Evolutionary conservation across 345 rosid genomes (phyloP).

Genomic region (Euclidium syriacum): DNA sequence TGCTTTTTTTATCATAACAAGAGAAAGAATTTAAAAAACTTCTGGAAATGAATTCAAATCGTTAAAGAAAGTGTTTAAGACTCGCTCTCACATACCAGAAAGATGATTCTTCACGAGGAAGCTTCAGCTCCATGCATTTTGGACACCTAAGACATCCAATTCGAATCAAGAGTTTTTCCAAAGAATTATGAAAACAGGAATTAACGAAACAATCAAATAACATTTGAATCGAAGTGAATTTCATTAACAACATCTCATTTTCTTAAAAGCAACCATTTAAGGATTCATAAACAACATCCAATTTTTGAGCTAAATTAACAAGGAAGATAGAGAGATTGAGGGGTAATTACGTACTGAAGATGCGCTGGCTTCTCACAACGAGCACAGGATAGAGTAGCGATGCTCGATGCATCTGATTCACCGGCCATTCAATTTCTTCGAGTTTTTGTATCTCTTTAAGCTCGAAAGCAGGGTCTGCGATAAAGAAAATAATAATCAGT

Average conservation of each 20-base stretch:
- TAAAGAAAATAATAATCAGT: neutral
- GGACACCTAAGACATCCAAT: constrained; percentile 58
- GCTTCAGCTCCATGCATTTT: constrained; percentile 79
- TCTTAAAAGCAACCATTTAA: neutral
- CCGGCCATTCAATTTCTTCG: constrained; percentile 22
- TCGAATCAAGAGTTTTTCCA: neutral
- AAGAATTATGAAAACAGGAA: neutral
- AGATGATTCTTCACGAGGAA: constrained; percentile 88
- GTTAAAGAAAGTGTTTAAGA: neutral
- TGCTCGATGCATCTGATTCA: constrained; percentile 27
- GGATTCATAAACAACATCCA: neutral
- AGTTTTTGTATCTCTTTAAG: constrained; percentile 1
- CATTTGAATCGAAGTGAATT: neutral
- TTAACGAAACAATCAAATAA: neutral
- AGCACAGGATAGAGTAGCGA: constrained; percentile 27
- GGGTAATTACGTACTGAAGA: constrained; percentile 36
- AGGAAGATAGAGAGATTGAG: neutral
- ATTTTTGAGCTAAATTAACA: neutral
- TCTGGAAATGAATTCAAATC: neutral
- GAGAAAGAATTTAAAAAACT: constrained; percentile 4
- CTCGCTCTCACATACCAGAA: constrained; percentile 57
- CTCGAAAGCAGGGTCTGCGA: neutral
- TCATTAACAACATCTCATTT: neutral
- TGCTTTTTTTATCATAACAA: constrained; percentile 31
- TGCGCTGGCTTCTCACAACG: constrained; percentile 35